Conservation (phyloP, 306 rosid genomes). For the Lathyrus sativus region DNA sequence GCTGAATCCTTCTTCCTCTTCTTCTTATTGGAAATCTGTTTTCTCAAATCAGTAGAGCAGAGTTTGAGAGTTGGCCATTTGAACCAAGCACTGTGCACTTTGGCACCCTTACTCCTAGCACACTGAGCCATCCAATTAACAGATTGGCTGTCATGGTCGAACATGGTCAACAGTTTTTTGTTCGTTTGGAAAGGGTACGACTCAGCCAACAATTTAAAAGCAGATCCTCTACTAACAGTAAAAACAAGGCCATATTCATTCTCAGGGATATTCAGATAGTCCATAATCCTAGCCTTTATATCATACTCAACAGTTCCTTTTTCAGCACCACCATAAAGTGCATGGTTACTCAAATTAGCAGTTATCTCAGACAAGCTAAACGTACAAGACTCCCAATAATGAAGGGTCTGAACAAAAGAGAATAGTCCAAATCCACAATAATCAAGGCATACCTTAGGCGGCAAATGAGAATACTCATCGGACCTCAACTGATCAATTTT, state of each 20-base stretch:
- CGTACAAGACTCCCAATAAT: conserved; percentile 92
- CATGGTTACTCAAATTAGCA: conserved; percentile 91
- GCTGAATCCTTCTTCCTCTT: conserved; percentile 91
- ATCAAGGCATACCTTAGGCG: conserved; percentile 96
- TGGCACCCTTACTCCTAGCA: conserved; percentile 91
- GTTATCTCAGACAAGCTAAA: conserved; percentile 97
- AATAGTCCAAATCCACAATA: conserved; percentile 97
- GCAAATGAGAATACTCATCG: conserved; percentile 75
- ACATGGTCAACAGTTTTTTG: conserved; percentile 91
- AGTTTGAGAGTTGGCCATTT: conserved; percentile 97
- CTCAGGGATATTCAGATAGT: conserved; percentile 94
- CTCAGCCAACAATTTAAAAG: conserved; percentile 80
- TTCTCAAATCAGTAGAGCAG: conserved; percentile 92
- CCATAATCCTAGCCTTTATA: conserved; percentile 83
- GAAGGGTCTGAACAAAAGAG: conserved; percentile 88
- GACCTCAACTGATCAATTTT: conserved; percentile 85
- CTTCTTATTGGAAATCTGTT: conserved; percentile 86
- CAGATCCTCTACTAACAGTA: conserved; percentile 98
- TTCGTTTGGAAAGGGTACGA: conserved; percentile 93
- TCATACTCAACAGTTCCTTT: conserved; percentile 88
- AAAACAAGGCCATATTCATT: conserved; percentile 92
- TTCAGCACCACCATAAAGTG: conserved; percentile 91
- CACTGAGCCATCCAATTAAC: conserved; percentile 95
- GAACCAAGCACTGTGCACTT: conserved; percentile 89
- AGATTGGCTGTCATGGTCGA: conserved; percentile 93